Conservation (phyloP, 2,329 filamentous ascomycete species). For the Fusarium robinianum region DNA sequence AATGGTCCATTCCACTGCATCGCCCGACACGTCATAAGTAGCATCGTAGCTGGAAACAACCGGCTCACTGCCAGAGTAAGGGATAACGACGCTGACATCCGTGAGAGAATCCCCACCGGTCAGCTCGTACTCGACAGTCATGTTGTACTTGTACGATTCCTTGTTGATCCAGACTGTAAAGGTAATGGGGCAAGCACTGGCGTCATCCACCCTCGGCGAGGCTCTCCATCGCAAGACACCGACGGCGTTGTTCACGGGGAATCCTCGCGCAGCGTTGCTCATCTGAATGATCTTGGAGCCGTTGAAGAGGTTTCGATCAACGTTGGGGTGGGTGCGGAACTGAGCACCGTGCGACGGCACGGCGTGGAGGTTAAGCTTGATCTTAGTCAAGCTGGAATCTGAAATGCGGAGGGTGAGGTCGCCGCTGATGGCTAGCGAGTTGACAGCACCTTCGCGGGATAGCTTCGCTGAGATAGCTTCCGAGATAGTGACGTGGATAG, state of each 20-base stretch:
- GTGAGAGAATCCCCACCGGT: conserved; percentile 77
- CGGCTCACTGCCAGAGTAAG: conserved; percentile 83
- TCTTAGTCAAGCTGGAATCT: conserved; percentile 85
- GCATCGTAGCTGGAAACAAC: conserved; percentile 92
- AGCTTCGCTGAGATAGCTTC: conserved; percentile 91
- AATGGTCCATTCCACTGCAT: conserved; percentile 92
- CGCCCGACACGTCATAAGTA: conserved; percentile 89
- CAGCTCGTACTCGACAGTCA: conserved; percentile 95
- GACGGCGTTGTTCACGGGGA: conserved; percentile 92
- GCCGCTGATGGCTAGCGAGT: conserved; percentile 85
- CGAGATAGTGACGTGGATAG: conserved; percentile 84
- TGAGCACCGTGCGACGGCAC: conserved; percentile 82
- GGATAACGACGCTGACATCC: conserved; percentile 86
- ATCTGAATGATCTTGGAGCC: conserved; percentile 84
- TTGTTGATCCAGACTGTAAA: conserved; percentile 99
- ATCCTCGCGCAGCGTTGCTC: conserved; percentile 83
- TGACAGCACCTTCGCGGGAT: conserved; percentile 83
- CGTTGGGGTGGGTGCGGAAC: conserved; percentile 95
- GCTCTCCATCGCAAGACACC: conserved; percentile 93
- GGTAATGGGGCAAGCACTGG: conserved; percentile 83
- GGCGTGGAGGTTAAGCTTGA: conserved; percentile 81
- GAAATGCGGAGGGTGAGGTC: conserved; percentile 90
- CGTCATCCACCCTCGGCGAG: conserved; percentile 77
- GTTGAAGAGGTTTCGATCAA: conserved; percentile 87
- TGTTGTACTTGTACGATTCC: conserved; percentile 78